Evolutionary conservation across 371 early-diverging fungal genomes (phyloP).

Genomic region (Nematocida ausubeli): DNA sequence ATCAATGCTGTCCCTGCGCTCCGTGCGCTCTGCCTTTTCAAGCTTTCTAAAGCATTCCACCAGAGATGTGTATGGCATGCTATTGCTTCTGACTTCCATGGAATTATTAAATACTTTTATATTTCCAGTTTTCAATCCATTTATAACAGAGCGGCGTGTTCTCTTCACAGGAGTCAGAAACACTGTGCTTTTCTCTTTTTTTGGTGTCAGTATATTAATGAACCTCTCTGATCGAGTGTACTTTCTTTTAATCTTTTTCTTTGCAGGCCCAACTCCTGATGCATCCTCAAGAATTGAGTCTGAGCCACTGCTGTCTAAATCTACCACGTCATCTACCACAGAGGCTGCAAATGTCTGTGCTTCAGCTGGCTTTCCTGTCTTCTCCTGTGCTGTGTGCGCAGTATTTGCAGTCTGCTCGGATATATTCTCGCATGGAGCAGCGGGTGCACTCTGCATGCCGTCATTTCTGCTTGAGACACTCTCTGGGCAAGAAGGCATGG

Average conservation of each 20-base stretch:
- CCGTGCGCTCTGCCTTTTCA: constrained; percentile 4
- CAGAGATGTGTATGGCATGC: constrained; percentile 18
- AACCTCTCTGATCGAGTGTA: not conserved
- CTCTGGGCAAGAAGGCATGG: not conserved
- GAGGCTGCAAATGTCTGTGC: no score
- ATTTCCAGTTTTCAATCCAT: constrained; percentile 33
- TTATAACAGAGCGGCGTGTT: constrained; percentile 29
- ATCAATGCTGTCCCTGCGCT: constrained; percentile 48
- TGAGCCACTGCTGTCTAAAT: not conserved
- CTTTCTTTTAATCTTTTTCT: not conserved
- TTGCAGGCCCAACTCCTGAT: not conserved
- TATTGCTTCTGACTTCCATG: constrained; percentile 14
- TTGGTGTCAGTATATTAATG: constrained; percentile 47
- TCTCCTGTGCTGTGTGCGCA: not conserved
- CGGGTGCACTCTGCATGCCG: not conserved
- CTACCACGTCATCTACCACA: not conserved
- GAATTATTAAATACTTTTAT: constrained; percentile 36
- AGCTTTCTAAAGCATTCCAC: constrained; percentile 49
- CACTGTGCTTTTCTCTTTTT: constrained; percentile 1
- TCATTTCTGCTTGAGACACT: not conserved
- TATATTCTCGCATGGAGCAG: not conserved
- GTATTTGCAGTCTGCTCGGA: not conserved
- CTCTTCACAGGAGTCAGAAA: constrained; percentile 52
- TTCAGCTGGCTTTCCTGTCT: not conserved
- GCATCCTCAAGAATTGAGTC: not conserved